These are phyloP conservation scores for Avena insularis DNA, from an alignment of 176 grass and related monocot species.

Conservation along the genomic window DNA sequence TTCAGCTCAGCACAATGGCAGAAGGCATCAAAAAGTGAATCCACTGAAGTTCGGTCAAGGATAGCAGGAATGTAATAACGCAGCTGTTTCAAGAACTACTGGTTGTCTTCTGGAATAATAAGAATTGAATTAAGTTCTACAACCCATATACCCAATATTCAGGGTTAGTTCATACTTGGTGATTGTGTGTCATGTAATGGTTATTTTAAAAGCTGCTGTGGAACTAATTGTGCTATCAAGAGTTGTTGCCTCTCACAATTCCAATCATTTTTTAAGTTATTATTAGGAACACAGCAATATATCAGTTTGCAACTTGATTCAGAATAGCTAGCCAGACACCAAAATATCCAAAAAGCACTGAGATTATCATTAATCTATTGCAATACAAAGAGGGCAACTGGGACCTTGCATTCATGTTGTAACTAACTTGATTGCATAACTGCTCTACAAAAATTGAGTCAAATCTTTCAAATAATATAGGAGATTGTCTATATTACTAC, in stretches of 20 bases:
- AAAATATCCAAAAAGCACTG: conserved; percentile 1
- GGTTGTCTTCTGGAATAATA: background rate
- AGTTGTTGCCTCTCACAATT: background rate
- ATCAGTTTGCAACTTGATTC: background rate
- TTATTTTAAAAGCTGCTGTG: background rate
- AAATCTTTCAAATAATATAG: background rate
- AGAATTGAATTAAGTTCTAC: conserved; percentile 1
- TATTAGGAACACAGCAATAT: background rate
- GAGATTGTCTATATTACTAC: background rate
- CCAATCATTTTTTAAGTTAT: background rate
- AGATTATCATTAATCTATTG: background rate
- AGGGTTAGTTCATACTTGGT: background rate
- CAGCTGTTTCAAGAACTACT: background rate
- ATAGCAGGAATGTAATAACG: background rate
- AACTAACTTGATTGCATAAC: background rate
- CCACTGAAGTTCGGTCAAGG: conserved; percentile 72
- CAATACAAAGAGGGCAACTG: background rate
- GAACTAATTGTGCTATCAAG: background rate
- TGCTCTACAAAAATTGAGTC: background rate
- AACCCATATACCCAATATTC: background rate
- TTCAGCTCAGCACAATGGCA: conserved; percentile 97
- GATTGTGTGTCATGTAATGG: background rate
- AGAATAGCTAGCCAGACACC: background rate
- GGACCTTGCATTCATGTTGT: background rate
- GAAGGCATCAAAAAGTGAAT: conserved; percentile 81